Evolutionary conservation across 352 stramenopile species (phyloP).

Genomic region (Poterioochromonas sp.): DNA sequence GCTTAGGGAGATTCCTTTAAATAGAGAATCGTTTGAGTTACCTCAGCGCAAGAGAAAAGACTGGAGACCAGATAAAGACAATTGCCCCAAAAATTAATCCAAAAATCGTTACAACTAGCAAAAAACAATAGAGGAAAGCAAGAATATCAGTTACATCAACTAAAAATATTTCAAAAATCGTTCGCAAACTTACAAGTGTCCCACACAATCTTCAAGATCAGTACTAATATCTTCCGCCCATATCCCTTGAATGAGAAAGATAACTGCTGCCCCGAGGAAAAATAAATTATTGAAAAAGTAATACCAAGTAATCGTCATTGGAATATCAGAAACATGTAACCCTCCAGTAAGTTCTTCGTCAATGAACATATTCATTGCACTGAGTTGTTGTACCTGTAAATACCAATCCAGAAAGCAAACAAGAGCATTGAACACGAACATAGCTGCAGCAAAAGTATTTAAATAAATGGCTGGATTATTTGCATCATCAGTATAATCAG

Average conservation of each 20-base stretch:
- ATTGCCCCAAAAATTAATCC: background rate
- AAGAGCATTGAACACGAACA: background rate
- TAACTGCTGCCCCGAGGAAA: background rate
- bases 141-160: background rate
- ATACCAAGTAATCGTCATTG: background rate
- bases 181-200: background rate
- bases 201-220: background rate
- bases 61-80: background rate
- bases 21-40: background rate
- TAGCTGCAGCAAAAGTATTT: background rate
- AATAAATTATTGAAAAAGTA: constrained; percentile 15
- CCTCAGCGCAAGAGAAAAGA: background rate
- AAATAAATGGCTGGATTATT: background rate
- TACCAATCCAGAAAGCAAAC: constrained; percentile 2
- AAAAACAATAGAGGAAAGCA: background rate
- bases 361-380: background rate
- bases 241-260: background rate
- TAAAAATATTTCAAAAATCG: background rate
- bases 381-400: background rate
- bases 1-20: background rate
- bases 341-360: background rate
- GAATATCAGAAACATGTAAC: background rate
- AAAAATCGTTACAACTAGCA: background rate
- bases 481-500: background rate
- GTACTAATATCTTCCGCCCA: background rate